Base-by-base conservation (phyloP, 768 basidiomycete species). In the Mycena chlorophos region DNA sequence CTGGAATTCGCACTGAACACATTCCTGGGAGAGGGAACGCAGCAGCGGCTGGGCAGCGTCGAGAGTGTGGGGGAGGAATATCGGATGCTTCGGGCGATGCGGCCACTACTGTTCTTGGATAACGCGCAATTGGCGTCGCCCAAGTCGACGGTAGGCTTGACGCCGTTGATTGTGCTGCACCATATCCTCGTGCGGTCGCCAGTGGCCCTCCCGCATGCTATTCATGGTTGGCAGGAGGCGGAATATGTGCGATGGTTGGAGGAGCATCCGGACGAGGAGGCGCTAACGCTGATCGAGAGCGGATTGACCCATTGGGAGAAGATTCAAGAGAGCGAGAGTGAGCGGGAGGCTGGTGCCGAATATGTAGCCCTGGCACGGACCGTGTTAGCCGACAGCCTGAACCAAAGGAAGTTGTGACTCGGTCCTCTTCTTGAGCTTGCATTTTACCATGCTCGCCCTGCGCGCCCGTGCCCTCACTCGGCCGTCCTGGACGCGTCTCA, bases 161-260 rank as follows among this genome's bases (percentile, higher is more conserved):
- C 94, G 1, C 84, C 91, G 4, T 78, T 98, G 20, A 84, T 97
- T 62, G 88, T 98, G 16, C 74, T 98, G 16, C 95, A 98, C 66
- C 88, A 97, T 61, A 88, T 97, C 63, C 78, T 97, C 29, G 94
- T 98, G 23, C 86, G 92, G 10, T 92, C 92, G 2, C 87, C 90
- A 0, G 78, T 92, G 51, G 83, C 89, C 4, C 78, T 98, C 34
- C 96, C 97, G 10, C 93, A 99, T 68, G 80, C 82, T 47, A 70
- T 94, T 52, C 94, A 98, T 66, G 88, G 89, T 0, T 98, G 97
- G 96, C 88, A 91, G 54, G 94, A 98, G 67, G 81, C 88, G 3
- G 97, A 98, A 74, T 99, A 99, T 69, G 91, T 97, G 47, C 84
- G 91, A 40, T 99, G 95, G 94, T 79, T 98, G 13, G 89, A 92